A percentile compares a stretch with the other conserved stretches of the same genome.
phyloP scores from a whole-genome alignment of 164 flowering plant genomes.

The Buxus sempervirens region DNA sequence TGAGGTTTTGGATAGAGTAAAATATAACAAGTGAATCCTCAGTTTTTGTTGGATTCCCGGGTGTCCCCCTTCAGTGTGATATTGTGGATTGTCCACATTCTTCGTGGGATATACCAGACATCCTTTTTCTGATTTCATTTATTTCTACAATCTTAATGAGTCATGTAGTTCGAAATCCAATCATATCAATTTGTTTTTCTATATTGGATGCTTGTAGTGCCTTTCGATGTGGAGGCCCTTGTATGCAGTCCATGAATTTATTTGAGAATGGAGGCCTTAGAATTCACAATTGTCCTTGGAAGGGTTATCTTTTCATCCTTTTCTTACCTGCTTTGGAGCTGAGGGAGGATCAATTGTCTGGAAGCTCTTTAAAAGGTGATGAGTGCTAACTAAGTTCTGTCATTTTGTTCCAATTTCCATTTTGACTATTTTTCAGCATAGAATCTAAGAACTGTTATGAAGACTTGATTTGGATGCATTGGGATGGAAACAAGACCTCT shows the following conservation, averaged over 20 bases:
- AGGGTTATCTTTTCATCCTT: not conserved
- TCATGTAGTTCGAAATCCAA: not conserved
- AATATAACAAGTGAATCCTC: no score
- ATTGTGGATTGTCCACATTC: no score
- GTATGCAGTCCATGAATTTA: not conserved
- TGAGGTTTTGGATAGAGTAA: no score
- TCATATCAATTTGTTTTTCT: not conserved
- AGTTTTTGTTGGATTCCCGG: no score
- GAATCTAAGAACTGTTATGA: not conserved
- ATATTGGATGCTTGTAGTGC: not conserved
- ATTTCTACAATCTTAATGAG: no score
- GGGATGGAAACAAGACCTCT: not conserved
- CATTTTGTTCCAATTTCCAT: no score
- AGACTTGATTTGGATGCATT: not conserved
- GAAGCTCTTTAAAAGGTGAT: conserved; percentile 89
- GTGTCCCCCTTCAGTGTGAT: no score
- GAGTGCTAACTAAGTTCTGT: not conserved
- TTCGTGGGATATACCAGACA: no score
- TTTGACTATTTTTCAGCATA: no score
- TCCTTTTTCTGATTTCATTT: no score
- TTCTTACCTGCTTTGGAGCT: conserved; percentile 6
- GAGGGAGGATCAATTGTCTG: conserved; percentile 87
- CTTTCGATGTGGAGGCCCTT: not conserved
- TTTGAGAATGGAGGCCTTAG: not conserved
- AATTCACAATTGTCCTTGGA: not conserved